Evolutionary conservation across 2,329 filamentous ascomycete genomes (phyloP).

Genomic region (Colletotrichum lupini): DNA sequence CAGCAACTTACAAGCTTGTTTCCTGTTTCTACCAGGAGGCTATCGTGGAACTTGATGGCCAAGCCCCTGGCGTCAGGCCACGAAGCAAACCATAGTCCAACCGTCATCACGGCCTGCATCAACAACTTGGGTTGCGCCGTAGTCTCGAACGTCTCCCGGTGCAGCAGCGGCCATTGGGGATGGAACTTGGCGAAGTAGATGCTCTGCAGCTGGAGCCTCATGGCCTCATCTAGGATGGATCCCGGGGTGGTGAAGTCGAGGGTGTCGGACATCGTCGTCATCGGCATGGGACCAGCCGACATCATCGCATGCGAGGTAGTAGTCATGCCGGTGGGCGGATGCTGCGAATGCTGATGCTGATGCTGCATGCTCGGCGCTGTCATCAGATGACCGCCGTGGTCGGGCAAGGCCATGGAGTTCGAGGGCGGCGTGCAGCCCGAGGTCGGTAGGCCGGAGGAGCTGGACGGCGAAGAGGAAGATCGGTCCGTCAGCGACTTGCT

Average conservation of each 20-base stretch:
- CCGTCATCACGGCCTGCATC: constrained; percentile 14
- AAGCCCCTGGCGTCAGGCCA: neutral
- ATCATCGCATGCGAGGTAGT: neutral
- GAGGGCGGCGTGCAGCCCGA: neutral
- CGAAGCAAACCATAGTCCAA: constrained; percentile 21
- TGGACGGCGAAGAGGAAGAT: neutral
- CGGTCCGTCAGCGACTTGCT: no score
- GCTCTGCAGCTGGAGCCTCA: constrained; percentile 11
- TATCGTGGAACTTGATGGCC: constrained; percentile 13
- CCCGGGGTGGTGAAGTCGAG: constrained; percentile 4
- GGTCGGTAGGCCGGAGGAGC: neutral
- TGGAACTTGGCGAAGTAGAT: constrained; percentile 27
- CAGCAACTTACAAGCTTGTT: constrained; percentile 15
- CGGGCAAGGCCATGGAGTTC: neutral
- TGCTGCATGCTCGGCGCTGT: neutral
- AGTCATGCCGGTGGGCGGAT: constrained; percentile 3
- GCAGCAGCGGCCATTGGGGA: constrained; percentile 24
- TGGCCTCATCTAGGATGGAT: neutral
- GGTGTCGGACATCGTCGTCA: neutral
- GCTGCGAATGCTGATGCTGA: neutral
- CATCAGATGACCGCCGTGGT: neutral
- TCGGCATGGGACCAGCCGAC: neutral
- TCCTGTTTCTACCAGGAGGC: constrained; percentile 8
- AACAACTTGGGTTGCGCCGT: constrained; percentile 8
- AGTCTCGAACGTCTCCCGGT: constrained; percentile 16